A percentile compares a stretch with the other conserved stretches of the same genome.
These are phyloP conservation scores for Cladobotryum protrusum DNA, from an alignment of 2,329 filamentous ascomycete species.

Conservation along the genomic window DNA sequence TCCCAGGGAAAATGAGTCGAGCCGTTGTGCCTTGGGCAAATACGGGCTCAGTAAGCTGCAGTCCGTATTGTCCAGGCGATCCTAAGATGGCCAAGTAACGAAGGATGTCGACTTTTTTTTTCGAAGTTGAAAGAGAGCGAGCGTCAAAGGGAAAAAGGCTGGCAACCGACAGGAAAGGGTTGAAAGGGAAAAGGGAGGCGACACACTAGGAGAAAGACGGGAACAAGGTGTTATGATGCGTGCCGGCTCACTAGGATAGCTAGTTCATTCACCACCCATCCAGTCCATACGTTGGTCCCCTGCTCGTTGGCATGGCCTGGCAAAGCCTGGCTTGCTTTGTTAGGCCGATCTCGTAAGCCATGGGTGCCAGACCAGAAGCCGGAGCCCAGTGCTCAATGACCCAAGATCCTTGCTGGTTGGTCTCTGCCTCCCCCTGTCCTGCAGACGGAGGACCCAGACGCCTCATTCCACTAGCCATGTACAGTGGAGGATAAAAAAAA, in stretches of 20 bases:
- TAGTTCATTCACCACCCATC: slow-evolving; percentile 9
- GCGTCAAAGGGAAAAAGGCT: slow-evolving; percentile 10
- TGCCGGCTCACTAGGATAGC: slow-evolving; percentile 7
- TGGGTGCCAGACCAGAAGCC: slow-evolving; percentile 9
- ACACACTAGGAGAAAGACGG: slow-evolving; percentile 11
- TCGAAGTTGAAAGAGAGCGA: slow-evolving; percentile 8
- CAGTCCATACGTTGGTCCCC: slow-evolving; percentile 9
- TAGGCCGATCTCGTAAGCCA: slow-evolving; percentile 15
- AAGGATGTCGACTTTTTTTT: slow-evolving; percentile 1
- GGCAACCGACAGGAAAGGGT: slow-evolving; percentile 10
- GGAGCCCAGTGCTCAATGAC: slow-evolving; percentile 11
- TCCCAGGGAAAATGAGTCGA: slow-evolving; percentile 9
- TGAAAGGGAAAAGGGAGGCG: slow-evolving; percentile 11
- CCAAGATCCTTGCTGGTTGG: slow-evolving; percentile 9
- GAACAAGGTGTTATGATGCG: slow-evolving; percentile 11
- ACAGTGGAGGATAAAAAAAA: slow-evolving; percentile 10
- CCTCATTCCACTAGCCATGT: slow-evolving; percentile 12
- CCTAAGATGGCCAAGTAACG: not conserved
- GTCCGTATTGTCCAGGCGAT: slow-evolving; percentile 5
- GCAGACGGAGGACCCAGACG: slow-evolving; percentile 12
- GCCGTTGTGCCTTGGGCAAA: slow-evolving; percentile 4
- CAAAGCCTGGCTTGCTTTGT: slow-evolving; percentile 7
- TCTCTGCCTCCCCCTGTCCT: slow-evolving; percentile 9
- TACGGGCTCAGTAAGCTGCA: slow-evolving; percentile 3
- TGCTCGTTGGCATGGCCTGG: slow-evolving; percentile 2